Percentiles rank a stretch among this genome's conserved stretches.
Conservation (phyloP, 2,329 filamentous ascomycete genomes). For the Xylaria sp. region DNA sequence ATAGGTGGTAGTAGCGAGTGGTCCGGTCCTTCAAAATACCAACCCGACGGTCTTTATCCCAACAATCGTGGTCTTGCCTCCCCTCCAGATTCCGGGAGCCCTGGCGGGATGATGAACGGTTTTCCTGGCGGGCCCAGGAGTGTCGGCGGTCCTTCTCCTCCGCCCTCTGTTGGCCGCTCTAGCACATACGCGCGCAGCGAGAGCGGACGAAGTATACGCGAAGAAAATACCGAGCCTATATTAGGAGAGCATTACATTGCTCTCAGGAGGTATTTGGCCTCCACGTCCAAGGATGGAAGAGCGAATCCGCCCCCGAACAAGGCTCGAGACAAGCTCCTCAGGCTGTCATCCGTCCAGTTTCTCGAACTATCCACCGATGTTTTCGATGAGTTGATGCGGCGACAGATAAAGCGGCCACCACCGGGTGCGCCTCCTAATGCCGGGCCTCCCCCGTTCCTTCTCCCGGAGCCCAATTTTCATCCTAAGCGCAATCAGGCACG, state of each 20-base stretch:
- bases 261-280: slow-evolving; percentile 79
- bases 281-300: slow-evolving; percentile 78
- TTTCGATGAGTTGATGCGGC: slow-evolving; percentile 90
- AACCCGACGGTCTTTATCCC: slow-evolving; percentile 65
- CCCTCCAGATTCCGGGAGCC: slow-evolving; percentile 75
- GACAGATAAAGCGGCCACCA: slow-evolving; percentile 74
- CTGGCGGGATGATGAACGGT: slow-evolving; percentile 70
- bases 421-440: slow-evolving; percentile 62
- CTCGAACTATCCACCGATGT: slow-evolving; percentile 98
- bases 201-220: slow-evolving; percentile 68
- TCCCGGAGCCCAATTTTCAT: slow-evolving; percentile 91
- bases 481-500: slow-evolving; percentile 98
- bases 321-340: slow-evolving; percentile 92
- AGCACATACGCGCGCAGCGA: slow-evolving; percentile 79
- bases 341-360: slow-evolving; percentile 91
- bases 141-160: slow-evolving; percentile 79
- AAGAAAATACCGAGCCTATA: slow-evolving; percentile 71
- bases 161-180: slow-evolving; percentile 86
- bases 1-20: slow-evolving; percentile 86
- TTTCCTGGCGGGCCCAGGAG: slow-evolving; percentile 67
- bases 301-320: slow-evolving; percentile 82
- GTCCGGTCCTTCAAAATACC: slow-evolving; percentile 76
- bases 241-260: slow-evolving; percentile 85
- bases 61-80: slow-evolving; percentile 71
- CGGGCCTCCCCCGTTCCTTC: slow-evolving; percentile 75